Evolutionary conservation across 768 basidiomycete genomes (phyloP).

Genomic region (Boletus subcaerulescens): DNA sequence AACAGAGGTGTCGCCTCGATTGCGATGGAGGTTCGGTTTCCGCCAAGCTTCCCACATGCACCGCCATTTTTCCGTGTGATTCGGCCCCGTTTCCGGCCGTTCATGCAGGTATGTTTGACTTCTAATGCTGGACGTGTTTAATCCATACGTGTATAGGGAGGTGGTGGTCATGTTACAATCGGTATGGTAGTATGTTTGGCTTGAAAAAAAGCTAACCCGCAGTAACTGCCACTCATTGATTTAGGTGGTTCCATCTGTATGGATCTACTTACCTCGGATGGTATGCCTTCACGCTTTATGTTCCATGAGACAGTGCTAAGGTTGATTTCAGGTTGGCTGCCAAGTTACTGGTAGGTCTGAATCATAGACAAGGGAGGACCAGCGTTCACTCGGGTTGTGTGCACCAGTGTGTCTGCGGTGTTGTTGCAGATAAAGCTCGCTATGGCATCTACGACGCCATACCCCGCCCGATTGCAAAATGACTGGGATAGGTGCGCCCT

Average conservation of each 20-base stretch:
- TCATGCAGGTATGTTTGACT: conserved; percentile 40
- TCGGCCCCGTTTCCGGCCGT: conserved; percentile 69
- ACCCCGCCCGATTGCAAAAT: conserved; percentile 53
- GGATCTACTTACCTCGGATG: conserved; percentile 65
- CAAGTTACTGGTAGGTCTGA: conserved; percentile 52
- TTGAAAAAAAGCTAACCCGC: not conserved
- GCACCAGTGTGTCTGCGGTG: conserved; percentile 36
- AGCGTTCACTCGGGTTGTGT: not conserved
- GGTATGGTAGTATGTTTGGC: conserved; percentile 33
- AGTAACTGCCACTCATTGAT: not conserved
- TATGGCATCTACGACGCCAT: conserved; percentile 63
- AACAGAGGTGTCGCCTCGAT: conserved; percentile 57
- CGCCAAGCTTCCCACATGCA: conserved; percentile 58
- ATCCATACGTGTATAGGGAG: conserved; percentile 37
- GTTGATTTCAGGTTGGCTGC: conserved; percentile 45
- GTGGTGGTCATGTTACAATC: conserved; percentile 66
- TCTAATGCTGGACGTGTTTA: not conserved
- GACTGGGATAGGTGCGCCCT: conserved; percentile 44
- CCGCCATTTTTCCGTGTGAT: conserved; percentile 79
- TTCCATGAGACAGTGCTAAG: not conserved
- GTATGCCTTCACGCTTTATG: conserved; percentile 14
- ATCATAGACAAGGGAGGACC: not conserved
- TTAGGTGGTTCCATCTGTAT: conserved; percentile 74
- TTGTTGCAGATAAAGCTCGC: conserved; percentile 68
- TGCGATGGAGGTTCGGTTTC: conserved; percentile 72